Percentiles rank a stretch among this genome's conserved stretches.
Evolutionary conservation across 495 filamentous ascomycete genomes (phyloP).

Genomic region (Gamarada debralockiae): DNA sequence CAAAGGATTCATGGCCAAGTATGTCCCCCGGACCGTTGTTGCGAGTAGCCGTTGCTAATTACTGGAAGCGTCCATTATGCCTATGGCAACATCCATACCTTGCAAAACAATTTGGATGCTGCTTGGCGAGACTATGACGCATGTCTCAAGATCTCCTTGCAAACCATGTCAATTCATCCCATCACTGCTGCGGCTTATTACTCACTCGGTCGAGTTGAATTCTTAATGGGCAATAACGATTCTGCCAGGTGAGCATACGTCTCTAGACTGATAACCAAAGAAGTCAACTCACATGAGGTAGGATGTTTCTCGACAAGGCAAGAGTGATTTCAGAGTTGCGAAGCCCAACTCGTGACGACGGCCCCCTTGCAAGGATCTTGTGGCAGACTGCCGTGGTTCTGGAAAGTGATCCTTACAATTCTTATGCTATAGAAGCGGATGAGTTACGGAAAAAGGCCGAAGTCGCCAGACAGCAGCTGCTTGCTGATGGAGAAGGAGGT

Average conservation of each 20-base stretch:
- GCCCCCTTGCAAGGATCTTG: neutral
- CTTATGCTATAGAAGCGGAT: neutral
- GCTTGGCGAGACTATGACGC: constrained; percentile 4
- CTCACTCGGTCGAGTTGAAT: constrained; percentile 8
- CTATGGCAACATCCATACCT: constrained; percentile 7
- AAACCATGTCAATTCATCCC: constrained; percentile 8
- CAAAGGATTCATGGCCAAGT: constrained; percentile 13
- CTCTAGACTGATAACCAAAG: neutral
- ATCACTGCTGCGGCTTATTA: constrained; percentile 14
- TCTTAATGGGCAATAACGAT: neutral
- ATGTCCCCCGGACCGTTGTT: neutral
- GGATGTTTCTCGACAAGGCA: neutral
- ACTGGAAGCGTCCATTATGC: constrained; percentile 7
- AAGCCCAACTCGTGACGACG: constrained; percentile 3
- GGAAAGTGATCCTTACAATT: neutral
- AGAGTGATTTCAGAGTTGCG: neutral
- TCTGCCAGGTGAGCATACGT: neutral
- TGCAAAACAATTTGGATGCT: neutral
- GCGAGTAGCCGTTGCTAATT: neutral
- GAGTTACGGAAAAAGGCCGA: neutral
- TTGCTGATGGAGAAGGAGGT: neutral
- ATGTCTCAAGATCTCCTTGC: constrained; percentile 2
- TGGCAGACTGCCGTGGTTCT: constrained; percentile 2
- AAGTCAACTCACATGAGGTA: neutral
- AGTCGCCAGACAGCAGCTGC: neutral